A percentile compares a stretch with the other conserved stretches of the same genome.
Conservation (phyloP, 2,329 filamentous ascomycete species). For the Ophiostoma ulmi region DNA sequence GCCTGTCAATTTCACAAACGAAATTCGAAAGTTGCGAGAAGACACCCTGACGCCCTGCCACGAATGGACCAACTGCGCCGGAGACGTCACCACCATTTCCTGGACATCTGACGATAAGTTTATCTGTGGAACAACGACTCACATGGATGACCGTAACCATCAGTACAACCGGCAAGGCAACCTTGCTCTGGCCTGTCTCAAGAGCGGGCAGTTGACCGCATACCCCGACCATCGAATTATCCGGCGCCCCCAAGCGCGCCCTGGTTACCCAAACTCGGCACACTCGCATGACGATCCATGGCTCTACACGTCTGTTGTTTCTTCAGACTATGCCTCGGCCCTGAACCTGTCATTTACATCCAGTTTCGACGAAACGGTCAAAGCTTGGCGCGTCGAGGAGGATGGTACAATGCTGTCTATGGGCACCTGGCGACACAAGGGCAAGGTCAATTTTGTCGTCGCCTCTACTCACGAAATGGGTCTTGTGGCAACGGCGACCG, state of each 20-base stretch:
- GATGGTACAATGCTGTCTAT: slow-evolving; percentile 38
- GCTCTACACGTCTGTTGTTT: slow-evolving; percentile 60
- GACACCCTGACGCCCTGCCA: slow-evolving; percentile 47
- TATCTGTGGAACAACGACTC: slow-evolving; percentile 57
- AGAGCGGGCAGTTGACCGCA: slow-evolving; percentile 42
- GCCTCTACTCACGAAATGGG: slow-evolving; percentile 45
- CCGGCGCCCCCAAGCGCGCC: slow-evolving; percentile 37
- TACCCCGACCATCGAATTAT: slow-evolving; percentile 54
- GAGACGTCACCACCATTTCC: slow-evolving; percentile 54
- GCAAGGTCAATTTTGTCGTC: slow-evolving; percentile 59
- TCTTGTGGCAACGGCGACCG: slow-evolving; percentile 55
- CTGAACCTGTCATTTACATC: slow-evolving; percentile 51
- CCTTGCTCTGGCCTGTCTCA: slow-evolving; percentile 50
- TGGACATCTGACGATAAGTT: slow-evolving; percentile 54
- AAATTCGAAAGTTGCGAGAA: slow-evolving; percentile 44
- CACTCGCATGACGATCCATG: slow-evolving; percentile 52
- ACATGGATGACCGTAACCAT: slow-evolving; percentile 59
- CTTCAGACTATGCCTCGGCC: slow-evolving; percentile 50
- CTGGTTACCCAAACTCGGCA: slow-evolving; percentile 55
- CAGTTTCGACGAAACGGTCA: slow-evolving; percentile 58
- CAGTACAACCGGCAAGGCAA: slow-evolving; percentile 64
- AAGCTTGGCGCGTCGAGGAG: slow-evolving; percentile 48
- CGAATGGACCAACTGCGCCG: slow-evolving; percentile 58
- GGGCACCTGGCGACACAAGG: slow-evolving; percentile 52
- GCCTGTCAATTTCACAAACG: slow-evolving; percentile 43